phyloP scores from a whole-genome alignment of 2,329 filamentous ascomycete species.

The Parastagonospora avenae region DNA sequence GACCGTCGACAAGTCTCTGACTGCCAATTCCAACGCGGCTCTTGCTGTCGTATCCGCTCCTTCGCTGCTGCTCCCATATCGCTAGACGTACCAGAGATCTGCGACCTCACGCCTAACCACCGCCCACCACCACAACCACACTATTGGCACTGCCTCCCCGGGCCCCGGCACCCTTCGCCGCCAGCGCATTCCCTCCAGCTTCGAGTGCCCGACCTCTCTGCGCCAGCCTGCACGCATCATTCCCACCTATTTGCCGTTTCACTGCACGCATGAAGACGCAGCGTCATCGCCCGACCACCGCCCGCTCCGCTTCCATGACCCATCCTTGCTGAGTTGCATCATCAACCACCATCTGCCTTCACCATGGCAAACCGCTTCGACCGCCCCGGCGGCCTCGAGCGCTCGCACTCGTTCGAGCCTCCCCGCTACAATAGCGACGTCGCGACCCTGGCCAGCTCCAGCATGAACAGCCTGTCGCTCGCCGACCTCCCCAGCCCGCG shows the following conservation, averaged over 20 bases:
- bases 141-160: slow-evolving; percentile 2
- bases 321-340: slow-evolving; percentile 20
- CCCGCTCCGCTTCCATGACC: slow-evolving; percentile 26
- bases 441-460: slow-evolving; percentile 27
- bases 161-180: slow-evolving; percentile 16
- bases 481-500: slow-evolving; percentile 54
- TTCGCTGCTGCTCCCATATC: slow-evolving; percentile 29
- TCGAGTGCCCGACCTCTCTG: not conserved
- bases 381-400: slow-evolving; percentile 41
- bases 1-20: slow-evolving; percentile 2
- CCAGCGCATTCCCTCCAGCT: slow-evolving; percentile 5
- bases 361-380: slow-evolving; percentile 37
- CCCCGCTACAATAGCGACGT: slow-evolving; percentile 26
- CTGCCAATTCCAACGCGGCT: slow-evolving; percentile 6
- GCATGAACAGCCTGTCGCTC: slow-evolving; percentile 41
- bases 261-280: slow-evolving; percentile 40
- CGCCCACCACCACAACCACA: slow-evolving; percentile 13
- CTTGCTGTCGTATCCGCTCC: slow-evolving; percentile 35
- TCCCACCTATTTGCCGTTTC: slow-evolving; percentile 30
- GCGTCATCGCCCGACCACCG: slow-evolving; percentile 21
- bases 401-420: slow-evolving; percentile 40
- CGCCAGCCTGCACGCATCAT: slow-evolving; percentile 20
- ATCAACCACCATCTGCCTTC: slow-evolving; percentile 9
- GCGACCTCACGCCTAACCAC: slow-evolving; percentile 8
- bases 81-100: slow-evolving; percentile 6